phyloP scores from a whole-genome alignment of 805 yeast genomes.

The Metschnikowia lochheadii region DNA sequence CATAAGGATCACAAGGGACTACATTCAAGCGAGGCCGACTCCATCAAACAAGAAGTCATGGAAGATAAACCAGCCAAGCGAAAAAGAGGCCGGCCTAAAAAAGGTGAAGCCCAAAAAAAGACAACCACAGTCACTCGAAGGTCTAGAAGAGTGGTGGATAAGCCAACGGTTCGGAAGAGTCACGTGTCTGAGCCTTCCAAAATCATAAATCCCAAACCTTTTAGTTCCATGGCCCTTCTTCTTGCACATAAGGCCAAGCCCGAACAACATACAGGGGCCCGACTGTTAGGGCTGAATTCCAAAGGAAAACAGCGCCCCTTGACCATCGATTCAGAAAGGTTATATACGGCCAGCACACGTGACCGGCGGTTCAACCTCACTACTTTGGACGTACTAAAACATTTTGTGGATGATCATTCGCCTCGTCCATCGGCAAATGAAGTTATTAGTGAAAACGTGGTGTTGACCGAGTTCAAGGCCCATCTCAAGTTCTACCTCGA shows the following conservation, averaged over 20 bases:
- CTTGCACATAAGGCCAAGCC: slow-evolving; percentile 5
- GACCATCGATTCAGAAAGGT: slow-evolving; percentile 26
- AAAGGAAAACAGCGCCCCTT: slow-evolving; percentile 28
- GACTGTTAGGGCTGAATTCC: slow-evolving; percentile 16
- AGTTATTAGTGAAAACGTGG: slow-evolving; percentile 19
- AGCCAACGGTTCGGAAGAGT: slow-evolving; percentile 11
- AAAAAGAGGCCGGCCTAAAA: slow-evolving; percentile 17
- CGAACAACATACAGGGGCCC: not conserved
- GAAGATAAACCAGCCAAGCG: slow-evolving; percentile 6
- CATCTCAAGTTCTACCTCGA: slow-evolving; percentile 27
- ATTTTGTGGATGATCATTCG: slow-evolving; percentile 27
- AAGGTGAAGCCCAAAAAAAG: slow-evolving; percentile 10
- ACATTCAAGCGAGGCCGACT: not conserved
- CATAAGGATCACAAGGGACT: too few relatives aligned
- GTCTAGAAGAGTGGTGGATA: slow-evolving; percentile 14
- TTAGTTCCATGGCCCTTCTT: slow-evolving; percentile 11
- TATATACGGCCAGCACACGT: slow-evolving; percentile 19
- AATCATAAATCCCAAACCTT: slow-evolving; percentile 7
- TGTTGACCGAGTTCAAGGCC: slow-evolving; percentile 30
- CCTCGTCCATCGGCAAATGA: slow-evolving; percentile 18
- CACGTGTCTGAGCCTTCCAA: slow-evolving; percentile 2
- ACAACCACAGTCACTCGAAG: slow-evolving; percentile 13
- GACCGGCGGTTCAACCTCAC: slow-evolving; percentile 27
- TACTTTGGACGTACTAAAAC: slow-evolving; percentile 36
- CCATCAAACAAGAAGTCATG: not conserved